Conservation (phyloP, 805 yeast genomes). For the Jamesozyma spencerorum region DNA sequence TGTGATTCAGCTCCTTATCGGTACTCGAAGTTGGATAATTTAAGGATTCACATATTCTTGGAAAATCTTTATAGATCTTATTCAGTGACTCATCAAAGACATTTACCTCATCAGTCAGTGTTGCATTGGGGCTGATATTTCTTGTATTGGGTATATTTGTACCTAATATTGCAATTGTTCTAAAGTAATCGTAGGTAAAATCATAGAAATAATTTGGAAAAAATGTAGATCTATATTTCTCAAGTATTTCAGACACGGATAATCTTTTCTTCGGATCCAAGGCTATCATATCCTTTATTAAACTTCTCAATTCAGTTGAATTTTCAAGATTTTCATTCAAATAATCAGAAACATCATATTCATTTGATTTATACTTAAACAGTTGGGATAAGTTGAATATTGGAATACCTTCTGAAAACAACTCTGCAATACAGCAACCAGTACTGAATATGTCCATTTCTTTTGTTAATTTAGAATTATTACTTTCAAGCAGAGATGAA, state of each 20-base stretch:
- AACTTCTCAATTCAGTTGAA: slow-evolving; percentile 38
- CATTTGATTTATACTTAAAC: slow-evolving; percentile 68
- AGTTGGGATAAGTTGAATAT: slow-evolving; percentile 79
- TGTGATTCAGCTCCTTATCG: not conserved
- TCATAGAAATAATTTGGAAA: slow-evolving; percentile 65
- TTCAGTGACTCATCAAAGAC: slow-evolving; percentile 34
- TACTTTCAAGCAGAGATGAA: slow-evolving; percentile 13
- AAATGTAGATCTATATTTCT: slow-evolving; percentile 37
- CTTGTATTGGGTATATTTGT: slow-evolving; percentile 18
- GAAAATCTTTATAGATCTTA: slow-evolving; percentile 51
- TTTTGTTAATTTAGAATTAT: slow-evolving; percentile 32
- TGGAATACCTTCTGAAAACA: slow-evolving; percentile 79
- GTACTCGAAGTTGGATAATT: slow-evolving; percentile 10
- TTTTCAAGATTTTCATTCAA: slow-evolving; percentile 34
- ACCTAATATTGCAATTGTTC: slow-evolving; percentile 27
- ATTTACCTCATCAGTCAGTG: slow-evolving; percentile 12
- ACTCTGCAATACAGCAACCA: slow-evolving; percentile 86
- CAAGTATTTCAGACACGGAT: slow-evolving; percentile 45
- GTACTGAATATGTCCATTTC: slow-evolving; percentile 76
- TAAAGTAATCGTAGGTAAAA: slow-evolving; percentile 62
- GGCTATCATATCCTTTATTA: slow-evolving; percentile 56
- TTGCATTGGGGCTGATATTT: slow-evolving; percentile 10
- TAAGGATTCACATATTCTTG: slow-evolving; percentile 28
- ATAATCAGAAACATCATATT: slow-evolving; percentile 42
- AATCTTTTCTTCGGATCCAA: slow-evolving; percentile 54